Evolutionary conservation across 306 rosid species (phyloP), one percentile per base, ranked within the genome.

Genomic region (Dryas drummondii): DNA sequence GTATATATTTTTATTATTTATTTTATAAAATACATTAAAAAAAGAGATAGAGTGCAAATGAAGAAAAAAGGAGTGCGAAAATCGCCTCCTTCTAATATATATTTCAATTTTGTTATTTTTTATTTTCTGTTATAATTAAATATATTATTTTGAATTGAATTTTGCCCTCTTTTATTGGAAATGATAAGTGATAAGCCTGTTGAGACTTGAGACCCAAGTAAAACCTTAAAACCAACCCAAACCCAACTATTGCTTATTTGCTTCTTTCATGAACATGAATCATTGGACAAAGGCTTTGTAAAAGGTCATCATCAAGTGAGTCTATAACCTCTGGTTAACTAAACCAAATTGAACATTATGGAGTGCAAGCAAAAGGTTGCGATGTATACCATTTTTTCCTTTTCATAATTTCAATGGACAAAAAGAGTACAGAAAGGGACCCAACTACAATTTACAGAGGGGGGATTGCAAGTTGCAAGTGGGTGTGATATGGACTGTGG

Each of bases 391-490:
- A 19, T 44, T 37, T 12, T 32, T 1, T 32, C 32, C 32, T 27
- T 27, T 27, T 27, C 32, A 27, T 27, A 27, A 27, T 6, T 22
- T 45, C 42, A 1, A 9, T 58, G 52, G 82, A 73, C 46, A 82
- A 85, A 75, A 73, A 64, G 72, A 60, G 52, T 70, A 46, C 1
- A 22, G 10, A 17, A 51, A 44, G 45, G 78, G 79, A 53, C 46
- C 78, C 70, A 80, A 73, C 60, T 75, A 13, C 41, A 41, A 12
- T 62, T 62, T 27, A 76, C 26, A 4, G 22, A 22, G 22, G 22
- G 22, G 51, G 61, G 19, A 49, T 58, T 26, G 58, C 53, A 44
- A 64, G 66, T 71, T 26, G 76, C 65, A 26, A 6, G 66, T 42
- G 54, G 66, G 66, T 12, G 6, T 17, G 37, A 32, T 32, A 2